Percentiles rank a stretch among this genome's conserved stretches.
Evolutionary conservation across 345 rosid genomes (phyloP).

Genomic region (Kandelia obovata): DNA sequence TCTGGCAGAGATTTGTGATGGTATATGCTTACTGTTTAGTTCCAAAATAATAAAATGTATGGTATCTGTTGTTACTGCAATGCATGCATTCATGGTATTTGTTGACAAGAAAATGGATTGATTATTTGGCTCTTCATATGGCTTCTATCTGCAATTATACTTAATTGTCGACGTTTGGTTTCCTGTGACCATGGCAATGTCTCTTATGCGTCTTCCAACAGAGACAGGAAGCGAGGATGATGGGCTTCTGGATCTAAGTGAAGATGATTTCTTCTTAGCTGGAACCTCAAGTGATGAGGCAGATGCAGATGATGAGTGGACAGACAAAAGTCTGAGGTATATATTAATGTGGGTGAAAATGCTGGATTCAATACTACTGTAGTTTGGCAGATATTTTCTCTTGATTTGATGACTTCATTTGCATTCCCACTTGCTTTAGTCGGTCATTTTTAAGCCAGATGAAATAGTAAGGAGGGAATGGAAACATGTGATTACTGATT

Average conservation of each 20-base stretch:
- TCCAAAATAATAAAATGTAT: no score
- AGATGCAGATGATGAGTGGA: constrained; percentile 97
- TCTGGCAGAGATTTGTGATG: background rate
- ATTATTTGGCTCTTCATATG: no score
- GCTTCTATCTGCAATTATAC: no score
- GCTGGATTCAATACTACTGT: background rate
- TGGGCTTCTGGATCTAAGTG: constrained; percentile 88
- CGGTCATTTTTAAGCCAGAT: background rate
- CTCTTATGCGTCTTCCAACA: constrained; percentile 30
- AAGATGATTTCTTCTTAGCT: constrained; percentile 84
- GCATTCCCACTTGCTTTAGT: background rate
- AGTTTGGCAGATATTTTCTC: background rate
- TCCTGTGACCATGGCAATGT: background rate
- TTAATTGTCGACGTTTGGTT: no score
- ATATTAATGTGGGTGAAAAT: background rate
- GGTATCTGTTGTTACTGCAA: no score
- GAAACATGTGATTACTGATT: no score
- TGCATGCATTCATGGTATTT: no score
- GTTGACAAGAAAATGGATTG: no score
- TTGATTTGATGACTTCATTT: background rate
- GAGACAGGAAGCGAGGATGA: constrained; percentile 99
- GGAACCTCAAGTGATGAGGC: constrained; percentile 99
- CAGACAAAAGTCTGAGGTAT: constrained; percentile 91
- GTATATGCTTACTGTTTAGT: no score
- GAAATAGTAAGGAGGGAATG: background rate